A percentile compares a stretch with the other conserved stretches of the same genome.
Conservation (phyloP, 495 filamentous ascomycete genomes). For the Trichoderma erinaceum region DNA sequence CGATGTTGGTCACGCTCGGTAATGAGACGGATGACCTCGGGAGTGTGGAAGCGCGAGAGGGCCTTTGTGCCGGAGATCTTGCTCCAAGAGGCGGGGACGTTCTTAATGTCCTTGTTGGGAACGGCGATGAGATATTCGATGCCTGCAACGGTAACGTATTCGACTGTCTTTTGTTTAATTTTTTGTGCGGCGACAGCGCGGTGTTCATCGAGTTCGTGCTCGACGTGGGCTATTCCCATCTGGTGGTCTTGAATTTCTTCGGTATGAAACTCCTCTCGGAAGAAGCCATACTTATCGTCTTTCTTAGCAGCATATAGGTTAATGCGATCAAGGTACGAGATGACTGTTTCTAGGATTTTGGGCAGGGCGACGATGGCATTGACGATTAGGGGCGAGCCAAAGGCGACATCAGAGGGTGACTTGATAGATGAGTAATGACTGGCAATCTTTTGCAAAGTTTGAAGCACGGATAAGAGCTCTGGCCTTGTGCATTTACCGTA, state of each 20-base stretch:
- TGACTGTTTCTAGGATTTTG: conserved; percentile 62
- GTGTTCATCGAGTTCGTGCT: conserved; percentile 77
- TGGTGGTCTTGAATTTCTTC: conserved; percentile 83
- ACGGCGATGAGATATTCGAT: conserved; percentile 96
- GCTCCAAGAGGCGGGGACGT: conserved; percentile 86
- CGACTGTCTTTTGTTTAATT: conserved; percentile 60
- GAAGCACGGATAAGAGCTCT: conserved; percentile 78
- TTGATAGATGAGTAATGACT: conserved; percentile 64
- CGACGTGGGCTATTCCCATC: conserved; percentile 83
- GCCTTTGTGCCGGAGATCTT: conserved; percentile 95
- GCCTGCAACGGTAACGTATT: conserved; percentile 74
- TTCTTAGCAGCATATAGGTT: conserved; percentile 75
- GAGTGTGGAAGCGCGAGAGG: conserved; percentile 88
- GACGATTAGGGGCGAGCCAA: conserved; percentile 63
- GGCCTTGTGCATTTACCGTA: conserved; percentile 92
- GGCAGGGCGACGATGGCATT: conserved; percentile 72
- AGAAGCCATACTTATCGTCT: conserved; percentile 93
- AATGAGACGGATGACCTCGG: conserved; percentile 73
- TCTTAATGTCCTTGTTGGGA: conserved; percentile 68
- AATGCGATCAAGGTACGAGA: conserved; percentile 73
- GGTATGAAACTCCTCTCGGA: conserved; percentile 76
- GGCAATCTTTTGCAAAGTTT: conserved; percentile 75
- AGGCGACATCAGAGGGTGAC: conserved; percentile 61
- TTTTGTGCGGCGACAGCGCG: conserved; percentile 62
- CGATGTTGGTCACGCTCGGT: conserved; percentile 92